Conservation (phyloP, 73 alveolate genomes). For the Paramecium primaurelia region DNA sequence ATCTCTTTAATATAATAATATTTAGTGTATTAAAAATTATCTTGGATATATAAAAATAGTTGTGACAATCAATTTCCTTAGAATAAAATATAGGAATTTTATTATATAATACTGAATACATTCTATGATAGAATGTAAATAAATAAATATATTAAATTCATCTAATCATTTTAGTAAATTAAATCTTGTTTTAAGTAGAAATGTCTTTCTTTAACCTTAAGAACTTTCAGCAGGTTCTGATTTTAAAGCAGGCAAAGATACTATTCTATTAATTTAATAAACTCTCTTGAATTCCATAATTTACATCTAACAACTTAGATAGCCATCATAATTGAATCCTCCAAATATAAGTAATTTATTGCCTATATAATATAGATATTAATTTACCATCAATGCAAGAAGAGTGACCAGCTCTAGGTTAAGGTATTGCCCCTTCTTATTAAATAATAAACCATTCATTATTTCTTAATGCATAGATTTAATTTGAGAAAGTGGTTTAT, state of each 20-base stretch:
- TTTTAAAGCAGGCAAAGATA: not conserved
- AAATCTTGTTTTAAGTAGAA: not conserved
- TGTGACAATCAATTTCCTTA: not conserved
- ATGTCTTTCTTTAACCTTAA: not conserved
- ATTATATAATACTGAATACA: not conserved
- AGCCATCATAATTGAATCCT: conserved; percentile 32
- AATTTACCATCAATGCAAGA: conserved; percentile 1
- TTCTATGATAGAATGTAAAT: not conserved
- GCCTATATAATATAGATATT: not conserved
- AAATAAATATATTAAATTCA: not conserved
- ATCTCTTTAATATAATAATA: not conserved
- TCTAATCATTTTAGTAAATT: not conserved
- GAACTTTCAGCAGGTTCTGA: conserved; percentile 4
- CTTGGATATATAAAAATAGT: not conserved
- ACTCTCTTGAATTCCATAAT: conserved; percentile 15
- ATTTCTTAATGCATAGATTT: not conserved
- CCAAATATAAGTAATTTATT: conserved; percentile 1
- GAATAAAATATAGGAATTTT: too few relatives aligned
- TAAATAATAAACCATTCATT: not conserved
- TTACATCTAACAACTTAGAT: not conserved
- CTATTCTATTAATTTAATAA: not conserved
- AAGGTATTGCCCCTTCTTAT: conserved; percentile 8
- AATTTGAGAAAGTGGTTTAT: not conserved
- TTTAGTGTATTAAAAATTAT: not conserved
- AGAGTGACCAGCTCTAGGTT: conserved; percentile 18